Base-by-base conservation (phyloP, 179 eudicot genomes). In the Beta macrorhiza region DNA sequence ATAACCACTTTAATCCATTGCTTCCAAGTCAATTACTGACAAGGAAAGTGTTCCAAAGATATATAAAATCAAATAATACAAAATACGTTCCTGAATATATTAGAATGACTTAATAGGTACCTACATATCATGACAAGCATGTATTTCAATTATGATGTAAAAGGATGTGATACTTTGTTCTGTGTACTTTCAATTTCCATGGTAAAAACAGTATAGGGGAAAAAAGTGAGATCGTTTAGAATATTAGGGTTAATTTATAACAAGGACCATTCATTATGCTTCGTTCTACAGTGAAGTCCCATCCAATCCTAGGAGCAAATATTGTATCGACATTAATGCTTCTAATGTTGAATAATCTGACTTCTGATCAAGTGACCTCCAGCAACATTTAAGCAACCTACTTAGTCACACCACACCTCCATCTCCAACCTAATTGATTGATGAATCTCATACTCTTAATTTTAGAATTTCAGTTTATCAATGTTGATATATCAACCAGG, bases 61-160 rank as follows among this genome's bases (percentile, higher is more conserved):
- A 22, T 8, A 59, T 25, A 29, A 15, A 20, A 20, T 75, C 58
- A 9, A 32, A 47, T 56, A 3, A 29, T 32, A 57, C 12, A 57
- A 57, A 45, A 57, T 53, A 12, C 2, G 9, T 12, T 53, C 13
- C 13, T 8, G 13, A 56, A 56, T 16, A 56, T 56, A 7, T 13
- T 55, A 58, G 37, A 75, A 58, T n/a, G 17, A 75, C 55, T 75
- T 52, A 5, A 58, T 42, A 76, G 68, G 59, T 56, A 56, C 42
- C 69, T 51, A 37, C 44, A 44, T 16, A 56, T 56, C 59, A 56
- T 56, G 52, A 67, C 55, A 45, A 52, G 12, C 57, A 56, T 56
- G 15, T 2, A 56, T 56, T 56, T 56, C 59, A 56, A 61, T 42
- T 67, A 19, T 45, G 58, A 45, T 13, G 25, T 42, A 11, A n/a